Percentiles rank a stretch among this genome's conserved stretches.
These are phyloP conservation scores for Phellinidium pouzarii DNA, from an alignment of 1,284 basidiomycete species.

Conservation along the genomic window DNA sequence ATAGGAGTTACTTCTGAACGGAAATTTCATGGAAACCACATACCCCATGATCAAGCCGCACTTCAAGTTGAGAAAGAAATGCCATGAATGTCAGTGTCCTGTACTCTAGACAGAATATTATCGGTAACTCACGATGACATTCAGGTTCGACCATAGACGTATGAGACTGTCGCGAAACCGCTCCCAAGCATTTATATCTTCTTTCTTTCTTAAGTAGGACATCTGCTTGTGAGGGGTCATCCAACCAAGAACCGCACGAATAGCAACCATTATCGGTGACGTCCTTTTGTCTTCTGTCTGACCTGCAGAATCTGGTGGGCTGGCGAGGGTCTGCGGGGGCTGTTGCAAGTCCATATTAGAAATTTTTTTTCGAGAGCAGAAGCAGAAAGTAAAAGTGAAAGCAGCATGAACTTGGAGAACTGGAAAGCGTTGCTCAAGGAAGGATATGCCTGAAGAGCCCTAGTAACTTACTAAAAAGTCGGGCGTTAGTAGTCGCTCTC, in stretches of 20 bases:
- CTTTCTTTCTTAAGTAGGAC: conserved; percentile 2
- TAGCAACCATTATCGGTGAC: background rate
- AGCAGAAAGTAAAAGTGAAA: too few relatives aligned
- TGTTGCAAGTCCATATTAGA: background rate
- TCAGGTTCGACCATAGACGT: conserved; percentile 14
- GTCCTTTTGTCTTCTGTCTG: background rate
- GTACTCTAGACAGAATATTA: too few relatives aligned
- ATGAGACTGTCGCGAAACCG: conserved; percentile 11
- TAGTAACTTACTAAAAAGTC: too few relatives aligned
- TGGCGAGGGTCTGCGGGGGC: background rate
- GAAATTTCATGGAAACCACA: background rate
- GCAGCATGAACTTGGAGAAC: too few relatives aligned
- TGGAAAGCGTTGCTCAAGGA: too few relatives aligned
- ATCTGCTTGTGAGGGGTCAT: conserved; percentile 15
- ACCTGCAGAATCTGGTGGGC: background rate
- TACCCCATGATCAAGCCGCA: conserved; percentile 18
- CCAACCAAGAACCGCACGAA: conserved; percentile 9
- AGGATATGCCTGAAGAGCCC: too few relatives aligned
- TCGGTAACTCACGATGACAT: conserved; percentile 13
- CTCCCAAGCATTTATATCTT: conserved; percentile 11
- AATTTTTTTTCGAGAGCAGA: too few relatives aligned
- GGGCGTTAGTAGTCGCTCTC: too few relatives aligned
- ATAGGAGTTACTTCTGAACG: background rate
- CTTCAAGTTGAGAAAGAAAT: background rate
- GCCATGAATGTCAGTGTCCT: too few relatives aligned